Percentiles rank a stretch among this genome's conserved stretches.
phyloP scores from a whole-genome alignment of 345 rosid genomes.

The Euphorbia lathyris region DNA sequence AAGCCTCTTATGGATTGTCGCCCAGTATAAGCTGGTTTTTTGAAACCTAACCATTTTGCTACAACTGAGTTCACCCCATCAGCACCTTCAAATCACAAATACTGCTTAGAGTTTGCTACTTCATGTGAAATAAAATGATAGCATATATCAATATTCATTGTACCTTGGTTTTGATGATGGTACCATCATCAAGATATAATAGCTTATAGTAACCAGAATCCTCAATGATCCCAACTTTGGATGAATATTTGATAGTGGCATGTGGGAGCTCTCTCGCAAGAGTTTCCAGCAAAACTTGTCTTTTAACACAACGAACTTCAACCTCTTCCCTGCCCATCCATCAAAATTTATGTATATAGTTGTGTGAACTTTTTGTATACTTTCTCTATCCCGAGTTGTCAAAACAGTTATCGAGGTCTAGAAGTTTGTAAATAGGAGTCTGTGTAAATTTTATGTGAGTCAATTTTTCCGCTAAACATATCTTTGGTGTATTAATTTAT shows the following conservation, averaged over 20 bases:
- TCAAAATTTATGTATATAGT: too few relatives aligned
- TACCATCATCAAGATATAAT: slow-evolving; percentile 53
- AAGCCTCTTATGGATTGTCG: slow-evolving; percentile 46
- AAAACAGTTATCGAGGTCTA: too few relatives aligned
- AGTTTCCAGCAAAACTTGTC: slow-evolving; percentile 53
- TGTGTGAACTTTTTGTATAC: too few relatives aligned
- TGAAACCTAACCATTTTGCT: slow-evolving; percentile 65
- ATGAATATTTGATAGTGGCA: slow-evolving; percentile 60
- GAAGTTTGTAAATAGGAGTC: too few relatives aligned
- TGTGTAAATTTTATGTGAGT: too few relatives aligned
- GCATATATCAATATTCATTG: too few relatives aligned
- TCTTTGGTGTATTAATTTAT: too few relatives aligned
- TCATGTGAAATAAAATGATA: too few relatives aligned
- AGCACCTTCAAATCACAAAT: slow-evolving; percentile 35
- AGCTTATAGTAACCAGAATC: slow-evolving; percentile 48
- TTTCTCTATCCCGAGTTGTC: too few relatives aligned
- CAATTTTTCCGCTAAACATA: too few relatives aligned
- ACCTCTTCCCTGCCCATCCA: slow-evolving; percentile 30
- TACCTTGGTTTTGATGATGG: too few relatives aligned
- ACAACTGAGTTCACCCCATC: slow-evolving; percentile 62
- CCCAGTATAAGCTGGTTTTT: slow-evolving; percentile 33
- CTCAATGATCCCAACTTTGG: slow-evolving; percentile 60
- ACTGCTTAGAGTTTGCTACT: too few relatives aligned
- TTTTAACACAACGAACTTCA: slow-evolving; percentile 54
- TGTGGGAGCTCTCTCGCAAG: slow-evolving; percentile 51